Evolutionary conservation across 441 rosid species (phyloP).

Genomic region (Erodium trifolium): DNA sequence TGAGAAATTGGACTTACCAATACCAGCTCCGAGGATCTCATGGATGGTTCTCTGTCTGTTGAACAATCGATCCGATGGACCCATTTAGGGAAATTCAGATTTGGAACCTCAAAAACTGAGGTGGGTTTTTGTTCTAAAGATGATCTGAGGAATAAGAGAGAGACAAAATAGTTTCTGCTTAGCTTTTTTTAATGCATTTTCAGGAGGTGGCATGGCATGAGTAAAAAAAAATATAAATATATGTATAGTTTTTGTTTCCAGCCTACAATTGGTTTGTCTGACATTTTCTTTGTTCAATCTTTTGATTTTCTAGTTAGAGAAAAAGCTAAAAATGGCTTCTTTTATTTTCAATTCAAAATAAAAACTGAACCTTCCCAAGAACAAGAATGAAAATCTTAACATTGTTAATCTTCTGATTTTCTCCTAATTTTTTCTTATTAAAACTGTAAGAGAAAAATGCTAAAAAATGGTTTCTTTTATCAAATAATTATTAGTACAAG

Average conservation of each 20-base stretch:
- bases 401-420: too few species aligned
- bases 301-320: too few species aligned
- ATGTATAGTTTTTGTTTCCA: conserved; percentile 27
- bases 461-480: too few species aligned
- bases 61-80: conserved; percentile 46
- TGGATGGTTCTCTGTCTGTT: conserved; percentile 58
- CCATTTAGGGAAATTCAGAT: conserved; percentile 23
- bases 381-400: too few species aligned
- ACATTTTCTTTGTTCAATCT: conserved; percentile 1
- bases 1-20: conserved; percentile 35
- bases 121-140: conserved; percentile 8
- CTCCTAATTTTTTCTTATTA: too few species aligned
- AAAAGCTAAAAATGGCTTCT: too few species aligned
- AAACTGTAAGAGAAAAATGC: too few species aligned
- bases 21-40: conserved; percentile 74
- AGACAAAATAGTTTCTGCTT: conserved; percentile 3
- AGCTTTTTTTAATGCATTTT: conserved; percentile 1
- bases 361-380: too few species aligned
- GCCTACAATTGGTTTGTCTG: conserved; percentile 44
- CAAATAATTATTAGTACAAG: too few species aligned
- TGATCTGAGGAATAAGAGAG: conserved; percentile 16
- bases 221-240: too few species aligned
- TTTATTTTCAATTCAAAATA: too few species aligned
- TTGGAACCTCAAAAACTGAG: conserved; percentile 16
- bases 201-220: background rate